These are phyloP conservation scores for Lolium rigidum DNA, from an alignment of 176 grass and related monocot genomes.

Conservation along the genomic window DNA sequence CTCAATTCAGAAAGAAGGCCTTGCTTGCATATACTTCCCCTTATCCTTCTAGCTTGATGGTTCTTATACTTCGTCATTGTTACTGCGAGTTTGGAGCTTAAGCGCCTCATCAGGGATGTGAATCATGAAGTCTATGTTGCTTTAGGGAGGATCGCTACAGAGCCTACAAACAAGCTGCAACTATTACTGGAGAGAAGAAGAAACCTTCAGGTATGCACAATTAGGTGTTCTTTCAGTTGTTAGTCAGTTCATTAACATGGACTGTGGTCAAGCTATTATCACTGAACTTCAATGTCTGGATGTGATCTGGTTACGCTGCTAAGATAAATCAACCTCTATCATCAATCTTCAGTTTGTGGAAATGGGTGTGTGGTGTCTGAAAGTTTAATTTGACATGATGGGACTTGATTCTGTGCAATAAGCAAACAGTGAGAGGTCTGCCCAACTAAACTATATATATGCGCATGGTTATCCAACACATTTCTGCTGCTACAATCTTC, in stretches of 20 bases:
- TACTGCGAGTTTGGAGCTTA: slow-evolving; percentile 45
- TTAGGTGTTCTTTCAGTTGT: background rate
- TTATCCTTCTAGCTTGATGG: slow-evolving; percentile 19
- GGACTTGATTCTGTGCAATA: background rate
- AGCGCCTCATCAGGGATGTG: slow-evolving; percentile 54
- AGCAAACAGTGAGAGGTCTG: background rate
- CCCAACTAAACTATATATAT: background rate
- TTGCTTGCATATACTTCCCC: background rate
- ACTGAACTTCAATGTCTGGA: slow-evolving; percentile 52
- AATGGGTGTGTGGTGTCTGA: background rate
- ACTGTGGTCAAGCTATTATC: slow-evolving; percentile 42
- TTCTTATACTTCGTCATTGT: slow-evolving; percentile 50
- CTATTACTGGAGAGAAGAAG: slow-evolving; percentile 55
- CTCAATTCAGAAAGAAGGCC: background rate
- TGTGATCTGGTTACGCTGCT: slow-evolving; percentile 44
- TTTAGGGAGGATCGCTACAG: slow-evolving; percentile 31
- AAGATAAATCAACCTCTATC: slow-evolving; percentile 28
- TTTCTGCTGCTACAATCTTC: background rate
- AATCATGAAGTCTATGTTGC: slow-evolving; percentile 41
- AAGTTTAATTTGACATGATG: background rate
- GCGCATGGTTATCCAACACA: background rate
- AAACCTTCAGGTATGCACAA: slow-evolving; percentile 41
- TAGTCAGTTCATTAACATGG: slow-evolving; percentile 22
- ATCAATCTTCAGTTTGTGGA: background rate
- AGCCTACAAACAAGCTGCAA: slow-evolving; percentile 44